Base-by-base conservation (phyloP, 352 stramenopile species). In the Globisporangium paddicum region DNA sequence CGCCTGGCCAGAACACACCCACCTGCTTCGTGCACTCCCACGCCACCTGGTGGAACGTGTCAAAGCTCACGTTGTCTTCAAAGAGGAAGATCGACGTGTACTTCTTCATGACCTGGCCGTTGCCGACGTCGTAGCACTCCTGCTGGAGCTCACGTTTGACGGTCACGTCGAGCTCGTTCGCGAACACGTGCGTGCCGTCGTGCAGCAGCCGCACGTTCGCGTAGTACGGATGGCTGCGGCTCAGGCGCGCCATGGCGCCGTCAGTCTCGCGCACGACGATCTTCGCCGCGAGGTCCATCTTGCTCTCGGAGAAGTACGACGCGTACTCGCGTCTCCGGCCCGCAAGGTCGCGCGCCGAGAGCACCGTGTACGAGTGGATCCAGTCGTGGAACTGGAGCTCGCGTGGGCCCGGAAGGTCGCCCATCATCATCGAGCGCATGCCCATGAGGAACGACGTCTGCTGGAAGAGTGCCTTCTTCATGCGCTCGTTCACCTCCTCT, bases 401-500 rank as follows among this genome's bases (percentile, higher is more conserved):
- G 21, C 71, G 68, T 5, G 68, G 73, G 3, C 55, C 66, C 5
- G 74, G 73, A 30, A 86, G 41, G 46, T 67, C 63, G 48, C 62
- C 28, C 28, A 32, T 58, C 59, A 90, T 77, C 53, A 82, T 52
- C 3, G 55, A 55, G 6, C 67, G 62, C 69, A 87, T 82, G 25
- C 77, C 79, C 38, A 71, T 64, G 25, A 90, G 55, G 44, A 87
- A 89, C 0, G 65, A 60, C 21, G 68, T 86, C 58, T 87, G 79
- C 60, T 90, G 69, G 63, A 90, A 90, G 45, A 90, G 59, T n/a
- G 75, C 79, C 44, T 79, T 71, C 72, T 89, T 89, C 38, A 89
- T 60, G 10, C 59, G 64, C 44, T 77, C 66, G 55, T 87, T 87
- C 9, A 63, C 62, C 30, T 83, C 67, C 58, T 87, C 77, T 0